phyloP scores from a whole-genome alignment of 306 rosid species.

The Fragaria vesca region DNA sequence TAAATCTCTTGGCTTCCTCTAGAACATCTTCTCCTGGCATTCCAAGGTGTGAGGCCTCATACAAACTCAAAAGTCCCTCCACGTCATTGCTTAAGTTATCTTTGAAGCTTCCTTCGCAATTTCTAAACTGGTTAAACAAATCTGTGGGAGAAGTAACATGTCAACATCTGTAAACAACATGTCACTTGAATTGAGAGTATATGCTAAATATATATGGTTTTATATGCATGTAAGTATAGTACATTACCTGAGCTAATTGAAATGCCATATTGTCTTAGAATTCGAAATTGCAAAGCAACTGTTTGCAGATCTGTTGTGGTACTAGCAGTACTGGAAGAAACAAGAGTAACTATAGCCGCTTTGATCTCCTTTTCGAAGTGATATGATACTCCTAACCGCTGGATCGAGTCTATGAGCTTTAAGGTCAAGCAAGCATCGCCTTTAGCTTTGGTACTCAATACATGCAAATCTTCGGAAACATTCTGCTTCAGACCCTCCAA shows the following conservation, averaged over 20 bases:
- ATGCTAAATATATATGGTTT: too few species aligned
- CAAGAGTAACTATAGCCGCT: background rate
- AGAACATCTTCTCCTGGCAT: slow-evolving; percentile 31
- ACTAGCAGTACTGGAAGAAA: background rate
- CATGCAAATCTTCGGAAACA: background rate
- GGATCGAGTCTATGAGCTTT: slow-evolving; percentile 14
- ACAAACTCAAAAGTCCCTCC: slow-evolving; percentile 32
- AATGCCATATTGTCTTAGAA: slow-evolving; percentile 25
- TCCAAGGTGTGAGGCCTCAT: slow-evolving; percentile 32
- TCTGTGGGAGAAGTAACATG: background rate
- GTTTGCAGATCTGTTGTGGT: background rate
- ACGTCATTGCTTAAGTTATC: slow-evolving; percentile 19
- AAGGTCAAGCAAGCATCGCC: background rate
- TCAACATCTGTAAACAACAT: background rate
- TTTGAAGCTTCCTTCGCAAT: slow-evolving; percentile 17
- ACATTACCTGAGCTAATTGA: slow-evolving; percentile 24
- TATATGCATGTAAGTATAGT: background rate
- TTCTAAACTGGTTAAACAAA: slow-evolving; percentile 17
- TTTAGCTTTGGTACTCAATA: background rate
- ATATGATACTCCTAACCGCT: slow-evolving; percentile 33
- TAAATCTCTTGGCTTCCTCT: slow-evolving; percentile 25
- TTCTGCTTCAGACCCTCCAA: slow-evolving; percentile 20
- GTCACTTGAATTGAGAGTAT: too few species aligned
- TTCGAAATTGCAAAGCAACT: slow-evolving; percentile 15
- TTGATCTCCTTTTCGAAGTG: slow-evolving; percentile 30